Evolutionary conservation across 2,329 filamentous ascomycete genomes (phyloP).

Genomic region (Talaromyces sp.): DNA sequence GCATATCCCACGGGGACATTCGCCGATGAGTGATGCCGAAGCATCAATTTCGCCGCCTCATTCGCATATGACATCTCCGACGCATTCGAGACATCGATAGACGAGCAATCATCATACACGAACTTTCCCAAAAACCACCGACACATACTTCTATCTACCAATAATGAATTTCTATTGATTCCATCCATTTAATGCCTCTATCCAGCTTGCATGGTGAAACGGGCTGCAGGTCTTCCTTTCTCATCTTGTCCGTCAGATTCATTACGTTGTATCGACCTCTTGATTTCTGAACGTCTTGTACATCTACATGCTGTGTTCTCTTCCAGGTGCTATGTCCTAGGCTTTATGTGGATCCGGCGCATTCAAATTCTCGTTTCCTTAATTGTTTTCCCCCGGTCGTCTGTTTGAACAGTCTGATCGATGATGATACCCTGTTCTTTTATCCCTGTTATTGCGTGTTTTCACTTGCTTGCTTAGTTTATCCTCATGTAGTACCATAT

Average conservation of each 20-base stretch:
- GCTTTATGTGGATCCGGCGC: conserved; percentile 4
- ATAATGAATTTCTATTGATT: not conserved
- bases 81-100: conserved; percentile 19
- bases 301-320: not conserved
- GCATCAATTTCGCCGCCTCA: conserved; percentile 9
- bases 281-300: not conserved
- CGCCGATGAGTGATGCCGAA: conserved; percentile 16
- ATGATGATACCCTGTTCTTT: conserved; percentile 1
- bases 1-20: conserved; percentile 30
- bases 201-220: not conserved
- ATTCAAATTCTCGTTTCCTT: not conserved
- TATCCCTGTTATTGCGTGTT: not conserved
- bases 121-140: not conserved
- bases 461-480: too few species aligned
- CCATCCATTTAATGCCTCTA: not conserved
- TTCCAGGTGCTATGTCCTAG: not conserved
- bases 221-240: conserved; percentile 3
- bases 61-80: conserved; percentile 29
- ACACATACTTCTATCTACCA: not conserved
- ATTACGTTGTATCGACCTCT: not conserved
- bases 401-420: conserved; percentile 1
- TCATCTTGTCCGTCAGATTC: not conserved
- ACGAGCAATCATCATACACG: not conserved
- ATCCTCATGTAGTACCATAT: not conserved
- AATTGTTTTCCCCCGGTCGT: not conserved